phyloP scores from a whole-genome alignment of 805 yeast genomes.

The Candida schatavii region DNA sequence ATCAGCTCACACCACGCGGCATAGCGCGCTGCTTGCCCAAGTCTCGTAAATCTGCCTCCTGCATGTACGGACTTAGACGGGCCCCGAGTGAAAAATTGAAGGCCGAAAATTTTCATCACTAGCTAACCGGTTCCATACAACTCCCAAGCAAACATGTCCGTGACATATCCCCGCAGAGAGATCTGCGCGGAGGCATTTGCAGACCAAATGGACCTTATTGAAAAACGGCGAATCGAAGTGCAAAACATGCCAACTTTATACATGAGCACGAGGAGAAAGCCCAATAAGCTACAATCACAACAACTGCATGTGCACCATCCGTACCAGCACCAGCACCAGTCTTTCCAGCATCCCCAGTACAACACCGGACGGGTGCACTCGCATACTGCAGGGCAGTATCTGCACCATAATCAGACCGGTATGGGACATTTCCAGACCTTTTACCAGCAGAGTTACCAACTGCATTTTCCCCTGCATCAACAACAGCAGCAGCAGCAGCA shows the following conservation, averaged over 20 bases:
- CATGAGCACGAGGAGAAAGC: slow-evolving; percentile 5
- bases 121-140: too few species aligned
- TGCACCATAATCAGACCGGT: background rate
- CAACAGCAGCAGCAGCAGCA: background rate
- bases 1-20: too few species aligned
- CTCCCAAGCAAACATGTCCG: background rate
- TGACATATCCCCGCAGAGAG: slow-evolving; percentile 20
- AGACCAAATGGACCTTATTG: slow-evolving; percentile 31
- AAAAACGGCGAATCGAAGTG: slow-evolving; percentile 29
- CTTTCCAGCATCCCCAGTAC: background rate
- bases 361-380: too few species aligned
- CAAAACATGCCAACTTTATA: slow-evolving; percentile 29
- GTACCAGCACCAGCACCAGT: background rate
- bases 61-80: too few species aligned
- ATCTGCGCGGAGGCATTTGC: slow-evolving; percentile 30
- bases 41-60: too few species aligned
- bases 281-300: slow-evolving; percentile 2
- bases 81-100: too few species aligned
- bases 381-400: too few species aligned
- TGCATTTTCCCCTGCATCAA: background rate
- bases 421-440: background rate
- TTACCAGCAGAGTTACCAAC: background rate
- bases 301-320: background rate
- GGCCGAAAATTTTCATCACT: too few species aligned
- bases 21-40: too few species aligned